phyloP scores from a whole-genome alignment of 768 basidiomycete species.

The Myochromella boudieri region DNA sequence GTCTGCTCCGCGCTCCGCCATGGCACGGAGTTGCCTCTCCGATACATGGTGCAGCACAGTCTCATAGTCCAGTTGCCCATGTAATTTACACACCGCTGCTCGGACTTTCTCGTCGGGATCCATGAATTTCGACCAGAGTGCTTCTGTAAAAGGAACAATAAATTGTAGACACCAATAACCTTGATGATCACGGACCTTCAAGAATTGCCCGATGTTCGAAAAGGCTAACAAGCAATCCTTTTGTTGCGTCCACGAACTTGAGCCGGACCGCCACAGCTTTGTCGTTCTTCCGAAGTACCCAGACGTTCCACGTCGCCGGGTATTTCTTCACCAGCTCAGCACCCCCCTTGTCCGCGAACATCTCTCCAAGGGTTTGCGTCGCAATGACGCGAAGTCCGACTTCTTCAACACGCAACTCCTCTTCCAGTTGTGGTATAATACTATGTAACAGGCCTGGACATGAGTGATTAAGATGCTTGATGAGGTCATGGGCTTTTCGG shows the following conservation, averaged over 20 bases:
- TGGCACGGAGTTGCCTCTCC: slow-evolving; percentile 52
- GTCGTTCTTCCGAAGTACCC: slow-evolving; percentile 81
- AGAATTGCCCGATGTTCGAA: slow-evolving; percentile 67
- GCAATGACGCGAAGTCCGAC: slow-evolving; percentile 70
- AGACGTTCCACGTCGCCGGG: slow-evolving; percentile 81
- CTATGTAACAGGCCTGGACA: slow-evolving; percentile 84
- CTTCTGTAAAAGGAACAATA: slow-evolving; percentile 42
- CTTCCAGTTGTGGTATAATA: slow-evolving; percentile 91
- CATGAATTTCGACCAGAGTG: slow-evolving; percentile 60
- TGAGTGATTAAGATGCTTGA: slow-evolving; percentile 76
- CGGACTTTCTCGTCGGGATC: slow-evolving; percentile 95
- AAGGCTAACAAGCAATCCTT: slow-evolving; percentile 59
- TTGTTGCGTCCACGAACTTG: slow-evolving; percentile 72
- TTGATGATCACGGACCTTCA: slow-evolving; percentile 56
- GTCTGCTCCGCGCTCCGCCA: slow-evolving; percentile 78
- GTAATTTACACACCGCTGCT: slow-evolving; percentile 78
- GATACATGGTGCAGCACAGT: slow-evolving; percentile 82
- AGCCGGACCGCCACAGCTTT: slow-evolving; percentile 68
- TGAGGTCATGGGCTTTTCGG: slow-evolving; percentile 77
- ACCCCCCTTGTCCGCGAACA: slow-evolving; percentile 81
- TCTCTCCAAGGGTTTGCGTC: slow-evolving; percentile 85
- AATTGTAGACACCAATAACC: not conserved
- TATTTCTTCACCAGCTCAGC: slow-evolving; percentile 77
- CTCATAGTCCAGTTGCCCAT: slow-evolving; percentile 88
- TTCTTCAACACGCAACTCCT: slow-evolving; percentile 81